Evolutionary conservation across 2,329 filamentous ascomycete genomes (phyloP).

Genomic region (Alternaria solani): DNA sequence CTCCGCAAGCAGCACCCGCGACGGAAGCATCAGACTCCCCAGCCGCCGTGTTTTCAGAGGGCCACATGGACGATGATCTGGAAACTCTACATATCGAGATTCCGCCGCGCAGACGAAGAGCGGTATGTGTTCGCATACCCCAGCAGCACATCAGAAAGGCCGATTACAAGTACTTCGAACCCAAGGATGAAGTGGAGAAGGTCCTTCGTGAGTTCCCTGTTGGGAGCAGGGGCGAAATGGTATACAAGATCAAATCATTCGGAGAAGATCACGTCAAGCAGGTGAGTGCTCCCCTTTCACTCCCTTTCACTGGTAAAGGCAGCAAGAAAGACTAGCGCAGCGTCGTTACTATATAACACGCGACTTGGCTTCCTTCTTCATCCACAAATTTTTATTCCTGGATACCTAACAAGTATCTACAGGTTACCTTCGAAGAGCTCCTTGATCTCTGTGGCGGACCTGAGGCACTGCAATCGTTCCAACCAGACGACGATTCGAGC

Average conservation of each 20-base stretch:
- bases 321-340: background rate
- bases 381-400: background rate
- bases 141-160: slow-evolving; percentile 33
- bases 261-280: slow-evolving; percentile 51
- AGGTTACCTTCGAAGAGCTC: slow-evolving; percentile 59
- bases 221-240: slow-evolving; percentile 36
- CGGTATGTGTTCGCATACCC: slow-evolving; percentile 36
- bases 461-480: slow-evolving; percentile 55
- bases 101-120: slow-evolving; percentile 17
- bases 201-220: slow-evolving; percentile 51
- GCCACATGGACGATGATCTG: slow-evolving; percentile 13
- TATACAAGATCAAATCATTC: slow-evolving; percentile 55
- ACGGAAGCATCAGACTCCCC: slow-evolving; percentile 24
- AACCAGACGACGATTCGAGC: slow-evolving; percentile 34
- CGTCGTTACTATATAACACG: slow-evolving; percentile 1
- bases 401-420: background rate
- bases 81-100: background rate
- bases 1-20: background rate
- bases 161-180: slow-evolving; percentile 48
- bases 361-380: background rate
- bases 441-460: slow-evolving; percentile 57
- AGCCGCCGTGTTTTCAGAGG: slow-evolving; percentile 22
- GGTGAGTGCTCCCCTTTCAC: slow-evolving; percentile 48
- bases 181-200: slow-evolving; percentile 46
- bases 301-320: slow-evolving; percentile 7